Percentiles rank a stretch among this genome's conserved stretches.
phyloP scores from a whole-genome alignment of 306 rosid species.

The Argentina anserina region DNA sequence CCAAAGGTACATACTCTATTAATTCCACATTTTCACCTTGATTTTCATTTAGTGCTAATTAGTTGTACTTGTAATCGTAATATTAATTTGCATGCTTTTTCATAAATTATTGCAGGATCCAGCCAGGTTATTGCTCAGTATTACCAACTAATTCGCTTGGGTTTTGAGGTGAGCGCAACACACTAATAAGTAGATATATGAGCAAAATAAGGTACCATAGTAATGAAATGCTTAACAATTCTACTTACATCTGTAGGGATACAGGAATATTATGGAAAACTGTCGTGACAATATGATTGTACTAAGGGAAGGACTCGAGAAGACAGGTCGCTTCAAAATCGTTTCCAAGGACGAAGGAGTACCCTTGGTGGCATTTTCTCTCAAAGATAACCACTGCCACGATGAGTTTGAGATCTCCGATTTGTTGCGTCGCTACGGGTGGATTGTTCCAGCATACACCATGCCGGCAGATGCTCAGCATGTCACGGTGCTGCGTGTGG shows the following conservation, averaged over 20 bases:
- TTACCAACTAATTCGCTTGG: slow-evolving; percentile 87
- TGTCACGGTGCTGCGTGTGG: slow-evolving; percentile 77
- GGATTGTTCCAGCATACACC: slow-evolving; percentile 95
- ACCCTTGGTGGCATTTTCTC: slow-evolving; percentile 80
- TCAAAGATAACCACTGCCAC: slow-evolving; percentile 55
- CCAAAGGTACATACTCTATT: slow-evolving; percentile 50
- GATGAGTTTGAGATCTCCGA: slow-evolving; percentile 78
- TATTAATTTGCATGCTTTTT: not conserved
- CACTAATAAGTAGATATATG: not conserved
- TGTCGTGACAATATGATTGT: slow-evolving; percentile 86
- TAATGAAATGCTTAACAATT: not conserved
- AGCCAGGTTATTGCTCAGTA: slow-evolving; percentile 95
- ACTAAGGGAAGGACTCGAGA: slow-evolving; percentile 67
- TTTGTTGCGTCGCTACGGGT: slow-evolving; percentile 65
- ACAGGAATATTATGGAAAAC: slow-evolving; percentile 80
- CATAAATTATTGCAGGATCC: slow-evolving; percentile 54
- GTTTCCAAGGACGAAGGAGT: slow-evolving; percentile 84
- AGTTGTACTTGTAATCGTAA: not conserved
- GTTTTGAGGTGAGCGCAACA: slow-evolving; percentile 48
- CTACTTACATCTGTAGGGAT: slow-evolving; percentile 45
- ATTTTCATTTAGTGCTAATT: not conserved
- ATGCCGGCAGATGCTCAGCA: slow-evolving; percentile 90
- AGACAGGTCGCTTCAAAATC: slow-evolving; percentile 58
- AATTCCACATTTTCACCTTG: not conserved
- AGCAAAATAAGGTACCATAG: not conserved